Evolutionary conservation across 2,329 filamentous ascomycete species (phyloP), one percentile per base, ranked within the genome.

Genomic region (Triangularia verruculosa): DNA sequence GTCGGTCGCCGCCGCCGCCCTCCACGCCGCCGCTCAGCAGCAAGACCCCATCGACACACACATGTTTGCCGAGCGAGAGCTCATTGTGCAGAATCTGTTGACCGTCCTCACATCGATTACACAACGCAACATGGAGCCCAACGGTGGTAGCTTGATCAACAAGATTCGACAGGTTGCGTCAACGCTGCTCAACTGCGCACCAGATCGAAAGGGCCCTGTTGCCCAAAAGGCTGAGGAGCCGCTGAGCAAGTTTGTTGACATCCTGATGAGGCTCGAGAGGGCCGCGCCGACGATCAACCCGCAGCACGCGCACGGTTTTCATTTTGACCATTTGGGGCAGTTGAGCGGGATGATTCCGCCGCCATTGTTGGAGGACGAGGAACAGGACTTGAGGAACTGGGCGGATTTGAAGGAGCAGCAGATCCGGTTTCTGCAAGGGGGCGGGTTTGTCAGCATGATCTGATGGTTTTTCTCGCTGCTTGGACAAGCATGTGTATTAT

Each of bases 161-260:
- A 96, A 96, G 79, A 91, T 96, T 69, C 89, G 92, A 9, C 89
- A 91, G 72, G 89, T 96, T 43, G 92, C 92, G 1, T 89, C 89
- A 27, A 95, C 92, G 0, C 82, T 96, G 7, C 83, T 96, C 57
- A 87, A 90, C 66, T 80, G 80, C 59, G 75, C 78, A 3, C 77
- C 78, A 0, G 81, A 83, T 62, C 78, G 81, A n/a, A 85, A 85
- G 69, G 83, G 82, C 0, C 79, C 76, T 64, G 74, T 83, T 8
- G 82, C 82, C 2, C 70, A 80, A 28, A 82, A 83, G 74, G 86
- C 89, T 11, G 89, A 94, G 74, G 86, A 89, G 52, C 89, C 91
- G 53, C 81, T 96, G 0, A 82, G 81, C 57, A 85, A 85, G 8
- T 91, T 95, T 70, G 81, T 95, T 12, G 88, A 91, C 43, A 88